Base-by-base conservation (phyloP, 2,329 filamentous ascomycete genomes). In the Aspergillus tamarii region DNA sequence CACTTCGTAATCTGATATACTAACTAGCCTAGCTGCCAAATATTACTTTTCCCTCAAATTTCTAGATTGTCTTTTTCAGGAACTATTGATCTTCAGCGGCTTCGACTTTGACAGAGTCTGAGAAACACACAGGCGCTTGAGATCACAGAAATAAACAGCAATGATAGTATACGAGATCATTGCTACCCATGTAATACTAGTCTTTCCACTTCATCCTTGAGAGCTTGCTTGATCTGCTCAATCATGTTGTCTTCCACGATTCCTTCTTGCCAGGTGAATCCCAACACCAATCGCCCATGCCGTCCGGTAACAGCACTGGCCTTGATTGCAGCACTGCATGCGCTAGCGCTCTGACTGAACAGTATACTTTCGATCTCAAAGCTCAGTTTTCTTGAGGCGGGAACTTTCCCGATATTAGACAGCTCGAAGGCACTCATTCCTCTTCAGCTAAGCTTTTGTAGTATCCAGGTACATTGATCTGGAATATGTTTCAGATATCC, bases 291-390 rank as follows among this genome's bases (percentile, higher is more conserved):
- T 11, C n/a, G 10, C 4, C 43, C 43, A 23, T 46, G 21, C 4
- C 21, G 43, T 5, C 19, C 26, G 4, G 43, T 26, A 19, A 61
- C 61, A 26, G 61, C 58, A 59, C 64, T 65, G 36, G 60, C 34
- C 57, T 65, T 63, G 34, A 65, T 63, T 19, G 64, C 61, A 32
- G 61, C 58, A 11, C 61, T 61, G 36, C 64, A 65, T 8, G 64
- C 64, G 59, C 61, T 63, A 28, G 61, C 41, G 54, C 64, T 63
- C 36, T 65, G 64, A 12, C 64, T 65, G 41, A 65, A 63, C 8
- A 65, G 19, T 54, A 65, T 46, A 50, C 58, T 36, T 41, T 63
- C 53, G 28, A 63, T 59, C 34, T 56, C 41, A 39, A 59, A 61
- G n/a, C 11, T 12, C 43, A 12, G 12, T 46, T 23, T 12, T 23